A percentile compares a stretch with the other conserved stretches of the same genome.
These are phyloP conservation scores for Myxozyma vanderwaltii DNA, from an alignment of 805 yeast species.

Conservation along the genomic window DNA sequence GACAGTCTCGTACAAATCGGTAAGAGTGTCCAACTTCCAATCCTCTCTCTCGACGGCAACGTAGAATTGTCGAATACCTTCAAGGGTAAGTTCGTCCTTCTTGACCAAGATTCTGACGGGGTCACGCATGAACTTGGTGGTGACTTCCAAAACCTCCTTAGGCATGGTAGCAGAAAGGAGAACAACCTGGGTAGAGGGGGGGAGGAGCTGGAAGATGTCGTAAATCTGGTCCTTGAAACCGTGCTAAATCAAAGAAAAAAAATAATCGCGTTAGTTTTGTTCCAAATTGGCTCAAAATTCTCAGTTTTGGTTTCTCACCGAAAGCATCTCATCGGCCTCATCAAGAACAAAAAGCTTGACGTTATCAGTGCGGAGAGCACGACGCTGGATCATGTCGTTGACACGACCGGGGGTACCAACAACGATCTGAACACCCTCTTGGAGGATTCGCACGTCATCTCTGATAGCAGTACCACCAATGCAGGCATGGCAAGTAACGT, in stretches of 20 bases:
- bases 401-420: slow-evolving; percentile 99
- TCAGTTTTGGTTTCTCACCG: too few species aligned
- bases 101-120: slow-evolving; percentile 94
- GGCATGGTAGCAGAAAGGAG: slow-evolving; percentile 95
- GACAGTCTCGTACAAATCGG: slow-evolving; percentile 92
- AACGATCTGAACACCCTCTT: slow-evolving; percentile 83
- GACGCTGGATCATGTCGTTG: slow-evolving; percentile 83
- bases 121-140: slow-evolving; percentile 86
- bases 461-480: slow-evolving; percentile 89
- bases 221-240: slow-evolving; percentile 96
- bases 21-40: slow-evolving; percentile 91
- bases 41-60: slow-evolving; percentile 90
- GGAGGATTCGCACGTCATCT: slow-evolving; percentile 74
- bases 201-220: slow-evolving; percentile 83
- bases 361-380: slow-evolving; percentile 69
- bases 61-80: slow-evolving; percentile 92
- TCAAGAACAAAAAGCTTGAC: slow-evolving; percentile 88
- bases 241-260: slow-evolving; percentile 48
- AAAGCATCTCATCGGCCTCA: slow-evolving; percentile 94
- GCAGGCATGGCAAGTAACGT: slow-evolving; percentile 83
- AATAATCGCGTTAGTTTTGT: background rate
- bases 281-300: background rate
- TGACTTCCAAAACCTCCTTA: slow-evolving; percentile 85
- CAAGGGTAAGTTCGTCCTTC: slow-evolving; percentile 92
- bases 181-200: slow-evolving; percentile 87